Evolutionary conservation across 306 rosid genomes (phyloP).

Genomic region (Heteromeles arbutifolia): DNA sequence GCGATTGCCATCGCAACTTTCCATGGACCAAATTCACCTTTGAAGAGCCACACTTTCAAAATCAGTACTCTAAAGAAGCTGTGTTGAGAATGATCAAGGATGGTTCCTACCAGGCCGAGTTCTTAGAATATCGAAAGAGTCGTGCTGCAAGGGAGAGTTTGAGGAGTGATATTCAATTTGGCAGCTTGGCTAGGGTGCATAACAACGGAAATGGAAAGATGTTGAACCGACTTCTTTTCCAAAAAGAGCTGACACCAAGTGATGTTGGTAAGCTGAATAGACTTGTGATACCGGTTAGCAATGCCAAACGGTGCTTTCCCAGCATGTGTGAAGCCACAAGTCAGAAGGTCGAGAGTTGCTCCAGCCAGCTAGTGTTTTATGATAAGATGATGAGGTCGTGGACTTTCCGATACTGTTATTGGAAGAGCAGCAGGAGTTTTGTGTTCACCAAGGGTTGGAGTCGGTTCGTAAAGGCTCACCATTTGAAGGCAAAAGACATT

Average conservation of each 20-base stretch:
- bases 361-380: slow-evolving; percentile 34
- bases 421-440: slow-evolving; percentile 74
- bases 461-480: slow-evolving; percentile 48
- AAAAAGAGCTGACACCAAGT: slow-evolving; percentile 37
- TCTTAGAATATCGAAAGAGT: slow-evolving; percentile 9
- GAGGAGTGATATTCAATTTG: background rate
- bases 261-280: slow-evolving; percentile 41
- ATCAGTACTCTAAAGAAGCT: slow-evolving; percentile 12
- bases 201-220: slow-evolving; percentile 2
- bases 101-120: slow-evolving; percentile 23
- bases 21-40: slow-evolving; percentile 15
- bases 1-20: slow-evolving; percentile 24
- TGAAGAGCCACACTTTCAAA: slow-evolving; percentile 27
- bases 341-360: background rate
- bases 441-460: slow-evolving; percentile 73
- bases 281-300: slow-evolving; percentile 30
- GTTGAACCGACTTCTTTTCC: slow-evolving; percentile 22
- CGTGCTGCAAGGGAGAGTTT: no score
- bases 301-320: slow-evolving; percentile 22
- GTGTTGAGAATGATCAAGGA: slow-evolving; percentile 36
- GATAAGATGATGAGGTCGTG: slow-evolving; percentile 46
- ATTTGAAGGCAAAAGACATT: slow-evolving; percentile 40
- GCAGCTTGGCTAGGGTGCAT: slow-evolving; percentile 2
- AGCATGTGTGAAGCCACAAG: background rate
- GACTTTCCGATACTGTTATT: slow-evolving; percentile 62